phyloP scores from a whole-genome alignment of 192 early-diverging fungal genomes.

The Entophlyctis luteolus region DNA sequence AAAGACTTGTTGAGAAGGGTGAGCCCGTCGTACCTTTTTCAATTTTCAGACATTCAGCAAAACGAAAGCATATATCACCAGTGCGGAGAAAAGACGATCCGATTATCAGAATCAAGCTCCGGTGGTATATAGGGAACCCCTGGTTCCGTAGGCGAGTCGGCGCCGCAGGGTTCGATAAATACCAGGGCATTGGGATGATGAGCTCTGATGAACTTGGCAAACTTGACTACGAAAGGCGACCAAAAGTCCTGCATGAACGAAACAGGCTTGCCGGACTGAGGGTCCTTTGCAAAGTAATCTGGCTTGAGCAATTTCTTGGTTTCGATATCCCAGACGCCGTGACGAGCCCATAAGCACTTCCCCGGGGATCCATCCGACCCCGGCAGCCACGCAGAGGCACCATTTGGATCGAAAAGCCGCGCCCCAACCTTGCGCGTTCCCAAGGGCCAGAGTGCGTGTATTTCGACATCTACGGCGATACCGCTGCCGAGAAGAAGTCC shows the following conservation, averaged over 20 bases:
- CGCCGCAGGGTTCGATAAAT: slow-evolving; percentile 73
- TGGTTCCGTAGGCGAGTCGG: slow-evolving; percentile 47
- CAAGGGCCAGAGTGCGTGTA: slow-evolving; percentile 64
- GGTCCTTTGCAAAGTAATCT: slow-evolving; percentile 66
- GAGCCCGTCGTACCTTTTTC: slow-evolving; percentile 49
- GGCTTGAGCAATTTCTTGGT: slow-evolving; percentile 30
- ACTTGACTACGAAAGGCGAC: slow-evolving; percentile 66
- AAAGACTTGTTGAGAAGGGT: slow-evolving; percentile 62
- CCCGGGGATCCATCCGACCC: slow-evolving; percentile 24
- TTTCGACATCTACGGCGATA: slow-evolving; percentile 45
- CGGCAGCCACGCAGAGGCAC: slow-evolving; percentile 29
- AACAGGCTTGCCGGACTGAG: slow-evolving; percentile 52
- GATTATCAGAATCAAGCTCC: slow-evolving; percentile 17
- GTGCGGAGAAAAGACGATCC: slow-evolving; percentile 71
- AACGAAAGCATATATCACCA: slow-evolving; percentile 58
- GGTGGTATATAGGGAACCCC: slow-evolving; percentile 8
- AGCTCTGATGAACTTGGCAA: slow-evolving; percentile 56
- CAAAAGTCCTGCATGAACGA: slow-evolving; percentile 65
- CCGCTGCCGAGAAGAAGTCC: slow-evolving; percentile 66
- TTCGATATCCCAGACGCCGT: slow-evolving; percentile 65
- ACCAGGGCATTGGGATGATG: slow-evolving; percentile 52
- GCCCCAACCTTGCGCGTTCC: slow-evolving; percentile 52
- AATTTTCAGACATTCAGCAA: too few relatives aligned
- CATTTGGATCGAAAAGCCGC: slow-evolving; percentile 44
- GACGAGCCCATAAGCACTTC: slow-evolving; percentile 63